Evolutionary conservation across 2,329 filamentous ascomycete genomes (phyloP).

Genomic region (Fusarium mangiferae): DNA sequence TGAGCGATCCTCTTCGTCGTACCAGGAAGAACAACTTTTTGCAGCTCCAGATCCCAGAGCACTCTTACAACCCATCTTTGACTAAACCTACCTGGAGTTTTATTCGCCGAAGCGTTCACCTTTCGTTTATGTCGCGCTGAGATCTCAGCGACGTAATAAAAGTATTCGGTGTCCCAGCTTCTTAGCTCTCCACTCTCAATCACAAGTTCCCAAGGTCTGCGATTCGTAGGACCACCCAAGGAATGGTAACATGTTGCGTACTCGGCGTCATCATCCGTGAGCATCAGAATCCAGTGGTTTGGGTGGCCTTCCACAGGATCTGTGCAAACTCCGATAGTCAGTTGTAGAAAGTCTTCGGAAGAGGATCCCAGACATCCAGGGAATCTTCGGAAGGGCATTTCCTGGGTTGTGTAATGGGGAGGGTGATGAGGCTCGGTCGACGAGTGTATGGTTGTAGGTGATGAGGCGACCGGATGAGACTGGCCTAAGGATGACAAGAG

Average conservation of each 20-base stretch:
- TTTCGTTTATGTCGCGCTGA: background rate
- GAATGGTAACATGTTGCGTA: background rate
- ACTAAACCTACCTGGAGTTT: background rate
- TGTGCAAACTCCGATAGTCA: background rate
- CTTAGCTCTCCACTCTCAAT: background rate
- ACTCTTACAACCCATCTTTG: slow-evolving; percentile 11
- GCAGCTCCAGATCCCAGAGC: slow-evolving; percentile 4
- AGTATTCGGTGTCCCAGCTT: background rate
- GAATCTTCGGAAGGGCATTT: background rate
- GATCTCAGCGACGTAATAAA: background rate
- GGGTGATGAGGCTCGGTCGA: background rate
- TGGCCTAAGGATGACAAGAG: background rate
- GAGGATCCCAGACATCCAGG: background rate
- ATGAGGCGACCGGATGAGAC: background rate
- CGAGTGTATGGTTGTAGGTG: background rate
- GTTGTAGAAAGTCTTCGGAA: background rate
- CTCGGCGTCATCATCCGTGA: background rate
- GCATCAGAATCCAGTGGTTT: slow-evolving; percentile 11
- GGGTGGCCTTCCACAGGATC: background rate
- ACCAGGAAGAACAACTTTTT: background rate
- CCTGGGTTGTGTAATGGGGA: background rate
- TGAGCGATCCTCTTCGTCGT: background rate
- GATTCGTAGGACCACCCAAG: background rate
- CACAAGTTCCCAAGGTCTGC: background rate
- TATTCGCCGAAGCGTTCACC: background rate